Base-by-base conservation (phyloP, 1,284 basidiomycete genomes). In the Heterobasidion occidentale region DNA sequence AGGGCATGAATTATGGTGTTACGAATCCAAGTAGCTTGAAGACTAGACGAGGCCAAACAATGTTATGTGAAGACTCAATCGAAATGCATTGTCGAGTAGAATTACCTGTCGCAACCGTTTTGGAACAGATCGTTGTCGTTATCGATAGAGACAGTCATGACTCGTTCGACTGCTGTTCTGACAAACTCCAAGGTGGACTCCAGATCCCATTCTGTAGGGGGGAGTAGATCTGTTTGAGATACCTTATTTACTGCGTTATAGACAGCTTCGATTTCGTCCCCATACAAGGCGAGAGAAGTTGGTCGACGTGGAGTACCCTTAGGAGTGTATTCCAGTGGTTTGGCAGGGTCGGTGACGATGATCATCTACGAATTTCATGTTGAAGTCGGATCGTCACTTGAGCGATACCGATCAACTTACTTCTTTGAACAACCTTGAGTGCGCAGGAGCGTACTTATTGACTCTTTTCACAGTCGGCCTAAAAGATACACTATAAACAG, bases 91-190 rank as follows among this genome's bases (percentile, higher is more conserved):
- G 38, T 7, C 14, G 35, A n/a, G 50, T 1, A 33, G 36, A 8
- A 15, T 51, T 12, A 70, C 73, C 74, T 75, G 57, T 77, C 74
- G 38, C 71, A 70, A 4, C 74, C 73, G 34, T 64, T 59, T 20
- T 65, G 65, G 62, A 76, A 77, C 3, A 77, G 56, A 54, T 77
- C 74, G 1, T 63, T 68, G 33, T 64, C 58, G 53, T 73, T 69
- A 1, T 50, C 38, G 1, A 68, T 35, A 2, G 45, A 2, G 0
- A 34, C 34, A 7, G 46, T 51, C 15, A 73, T 36, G 2, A 69
- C 66, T 2, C 58, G 64, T 17, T 58, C 38, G 2, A 71, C 62
- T 3, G 66, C 63, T 0, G 56, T 52, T 6, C 65, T 61, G 8
- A 72, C 62, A 55, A 69, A 71, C 0, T 51, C 49, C 1, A 56